These are phyloP conservation scores for Fistulinella cinereoalba DNA, from an alignment of 1,284 basidiomycete genomes.

Conservation along the genomic window DNA sequence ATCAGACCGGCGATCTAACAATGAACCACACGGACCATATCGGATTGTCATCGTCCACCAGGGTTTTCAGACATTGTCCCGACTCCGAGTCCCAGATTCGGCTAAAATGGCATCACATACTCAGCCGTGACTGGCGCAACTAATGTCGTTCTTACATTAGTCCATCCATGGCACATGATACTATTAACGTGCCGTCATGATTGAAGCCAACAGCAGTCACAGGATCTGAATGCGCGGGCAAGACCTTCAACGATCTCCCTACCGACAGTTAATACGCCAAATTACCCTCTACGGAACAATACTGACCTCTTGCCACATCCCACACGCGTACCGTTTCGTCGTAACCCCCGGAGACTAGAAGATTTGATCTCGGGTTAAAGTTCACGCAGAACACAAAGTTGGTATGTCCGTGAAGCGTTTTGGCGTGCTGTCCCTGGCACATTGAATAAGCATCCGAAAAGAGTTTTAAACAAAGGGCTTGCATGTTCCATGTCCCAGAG, in stretches of 20 bases:
- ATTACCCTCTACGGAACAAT: background rate
- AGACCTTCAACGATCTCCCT: conserved; percentile 76
- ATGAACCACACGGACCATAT: conserved; percentile 61
- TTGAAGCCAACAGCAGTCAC: conserved; percentile 94
- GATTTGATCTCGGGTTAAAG: conserved; percentile 85
- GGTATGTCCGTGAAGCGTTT: conserved; percentile 79
- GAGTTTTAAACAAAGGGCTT: conserved; percentile 18
- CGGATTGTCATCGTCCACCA: conserved; percentile 94
- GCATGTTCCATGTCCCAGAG: conserved; percentile 78
- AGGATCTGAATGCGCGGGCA: conserved; percentile 96
- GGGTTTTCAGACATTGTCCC: conserved; percentile 94
- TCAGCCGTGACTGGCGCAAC: background rate
- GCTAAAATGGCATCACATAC: conserved; percentile 41
- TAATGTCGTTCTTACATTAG: conserved; percentile 71
- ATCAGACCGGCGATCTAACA: conserved; percentile 10
- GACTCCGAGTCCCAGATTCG: conserved; percentile 97
- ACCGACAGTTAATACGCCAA: conserved; percentile 1
- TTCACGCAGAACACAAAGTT: conserved; percentile 93
- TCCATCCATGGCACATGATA: conserved; percentile 94
- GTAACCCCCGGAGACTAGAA: conserved; percentile 89
- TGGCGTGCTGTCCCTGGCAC: conserved; percentile 53
- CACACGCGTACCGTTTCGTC: conserved; percentile 95
- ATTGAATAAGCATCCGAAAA: conserved; percentile 4
- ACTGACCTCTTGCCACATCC: conserved; percentile 86
- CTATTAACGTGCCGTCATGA: conserved; percentile 90